Evolutionary conservation across 768 basidiomycete species (phyloP), one percentile per base, ranked within the genome.

Genomic region (Amanita subjunquillea): DNA sequence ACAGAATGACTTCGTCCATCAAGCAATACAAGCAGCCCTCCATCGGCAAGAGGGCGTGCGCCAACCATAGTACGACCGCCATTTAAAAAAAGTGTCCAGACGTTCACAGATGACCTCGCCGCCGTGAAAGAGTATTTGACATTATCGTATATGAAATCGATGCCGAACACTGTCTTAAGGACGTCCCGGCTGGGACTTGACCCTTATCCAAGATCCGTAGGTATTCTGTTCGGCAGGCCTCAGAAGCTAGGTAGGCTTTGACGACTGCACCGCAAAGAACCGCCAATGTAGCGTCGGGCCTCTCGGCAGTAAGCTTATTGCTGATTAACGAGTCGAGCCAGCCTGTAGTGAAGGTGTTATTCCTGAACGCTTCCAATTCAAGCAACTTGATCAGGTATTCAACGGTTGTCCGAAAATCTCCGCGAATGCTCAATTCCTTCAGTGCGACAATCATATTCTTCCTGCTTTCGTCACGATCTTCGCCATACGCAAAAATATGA

Each of bases 401-500:
- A 62, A 98, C 96, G 0, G 96, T 99, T 12, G 93, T 96, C 57
- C 96, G 74, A 76, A 99, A 99, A 68, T 99, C 96, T 53, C 96
- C 96, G 60, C 96, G 91, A 66, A 99, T 99, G 67, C 91, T 93
- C 58, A 98, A 75, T 68, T 98, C 96, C 73, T 98, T 98, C 60
- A 99, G 72, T 2, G 96, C 96, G 58, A 99, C 88, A 55, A 99
- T 95, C 95, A 99, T 99, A 66, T 98, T 98, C 76, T 99, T 99
- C 62, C 96, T 71, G 61, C 88, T 89, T 69, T 98, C 94, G 55
- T 80, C 74, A 58, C 96, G 90, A 64, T 98, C 95, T 67, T 94
- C 88, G 49, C 96, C 96, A 60, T 97, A 97, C 15, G 95, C 96
- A 59, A 99, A 99, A 65, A 98, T 97, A 65, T 99, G 96, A 50